Percentiles rank a stretch among this genome's conserved stretches.
Conservation (phyloP, 2,329 filamentous ascomycete genomes). For the Pseudogymnoascus sp. region DNA sequence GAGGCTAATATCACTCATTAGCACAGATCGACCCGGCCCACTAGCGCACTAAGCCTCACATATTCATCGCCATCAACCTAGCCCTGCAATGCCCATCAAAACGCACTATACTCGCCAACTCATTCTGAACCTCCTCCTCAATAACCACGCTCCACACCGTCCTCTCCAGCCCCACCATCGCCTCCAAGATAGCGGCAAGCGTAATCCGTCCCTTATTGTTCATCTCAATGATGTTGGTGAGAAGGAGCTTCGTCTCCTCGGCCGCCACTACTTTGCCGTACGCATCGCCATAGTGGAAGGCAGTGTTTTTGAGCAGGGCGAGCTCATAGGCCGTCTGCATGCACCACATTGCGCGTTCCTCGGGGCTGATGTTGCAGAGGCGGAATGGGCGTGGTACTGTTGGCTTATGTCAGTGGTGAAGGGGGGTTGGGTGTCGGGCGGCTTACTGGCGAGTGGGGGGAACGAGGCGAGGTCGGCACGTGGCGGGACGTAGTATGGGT, state of each 20-base stretch:
- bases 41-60: not conserved
- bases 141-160: not conserved
- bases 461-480: not conserved
- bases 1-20: not conserved
- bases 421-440: no score
- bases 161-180: not conserved
- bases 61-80: not conserved
- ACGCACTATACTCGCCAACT: not conserved
- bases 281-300: slow-evolving; percentile 1
- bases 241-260: not conserved
- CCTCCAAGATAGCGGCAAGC: not conserved
- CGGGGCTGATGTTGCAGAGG: not conserved
- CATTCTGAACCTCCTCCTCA: not conserved
- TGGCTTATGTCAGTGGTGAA: not conserved
- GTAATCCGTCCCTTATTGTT: not conserved
- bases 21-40: not conserved
- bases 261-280: not conserved
- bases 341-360: not conserved
- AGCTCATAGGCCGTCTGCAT: not conserved
- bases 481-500: not conserved
- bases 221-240: not conserved
- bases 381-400: not conserved
- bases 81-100: slow-evolving; percentile 1
- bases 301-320: not conserved
- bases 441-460: not conserved